These are phyloP conservation scores for Priceomyces melissophilus DNA, from an alignment of 805 yeast species.

Conservation along the genomic window DNA sequence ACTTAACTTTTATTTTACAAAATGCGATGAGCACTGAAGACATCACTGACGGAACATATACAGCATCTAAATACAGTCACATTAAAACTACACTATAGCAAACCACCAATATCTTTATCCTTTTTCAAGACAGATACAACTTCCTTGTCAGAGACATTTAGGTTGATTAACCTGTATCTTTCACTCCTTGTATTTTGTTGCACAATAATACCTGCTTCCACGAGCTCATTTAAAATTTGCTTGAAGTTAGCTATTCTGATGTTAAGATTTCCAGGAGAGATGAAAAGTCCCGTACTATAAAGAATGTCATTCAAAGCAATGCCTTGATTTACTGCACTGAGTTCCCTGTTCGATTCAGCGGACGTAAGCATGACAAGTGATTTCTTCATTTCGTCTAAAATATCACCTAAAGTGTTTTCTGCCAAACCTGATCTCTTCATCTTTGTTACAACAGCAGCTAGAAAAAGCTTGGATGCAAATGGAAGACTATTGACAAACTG, in stretches of 20 bases:
- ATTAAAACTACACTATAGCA: neutral
- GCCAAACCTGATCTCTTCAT: slow-evolving; percentile 65
- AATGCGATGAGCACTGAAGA: slow-evolving; percentile 2
- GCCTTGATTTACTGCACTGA: slow-evolving; percentile 14
- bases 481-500: slow-evolving; percentile 58
- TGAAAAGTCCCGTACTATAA: slow-evolving; percentile 19
- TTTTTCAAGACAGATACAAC: slow-evolving; percentile 54
- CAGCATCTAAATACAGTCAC: neutral
- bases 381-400: slow-evolving; percentile 71
- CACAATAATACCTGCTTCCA: slow-evolving; percentile 73
- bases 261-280: slow-evolving; percentile 18
- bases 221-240: slow-evolving; percentile 61
- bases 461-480: slow-evolving; percentile 64
- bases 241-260: slow-evolving; percentile 59
- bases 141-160: slow-evolving; percentile 72
- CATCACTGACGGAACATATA: neutral
- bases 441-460: slow-evolving; percentile 65
- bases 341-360: slow-evolving; percentile 15
- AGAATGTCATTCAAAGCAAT: slow-evolving; percentile 19
- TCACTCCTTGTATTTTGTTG: slow-evolving; percentile 70
- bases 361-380: slow-evolving; percentile 42
- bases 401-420: slow-evolving; percentile 71
- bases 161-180: slow-evolving; percentile 57
- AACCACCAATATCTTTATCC: slow-evolving; percentile 34
- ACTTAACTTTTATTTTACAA: neutral